phyloP scores from a whole-genome alignment of 805 yeast species.

The Metschnikowia continentalis region DNA sequence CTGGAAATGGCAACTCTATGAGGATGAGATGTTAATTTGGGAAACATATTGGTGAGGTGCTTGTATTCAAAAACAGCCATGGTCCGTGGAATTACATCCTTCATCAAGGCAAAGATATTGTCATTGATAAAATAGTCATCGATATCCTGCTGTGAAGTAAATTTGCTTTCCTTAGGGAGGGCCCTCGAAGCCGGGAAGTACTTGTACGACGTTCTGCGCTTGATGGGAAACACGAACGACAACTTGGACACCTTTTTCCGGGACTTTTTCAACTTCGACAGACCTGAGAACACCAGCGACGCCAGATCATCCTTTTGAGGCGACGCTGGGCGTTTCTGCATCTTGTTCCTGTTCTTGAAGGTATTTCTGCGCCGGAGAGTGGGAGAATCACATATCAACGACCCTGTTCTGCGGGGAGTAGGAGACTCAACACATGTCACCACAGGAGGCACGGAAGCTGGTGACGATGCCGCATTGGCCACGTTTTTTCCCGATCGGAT shows the following conservation, averaged over 20 bases:
- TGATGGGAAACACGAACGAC: constrained; percentile 32
- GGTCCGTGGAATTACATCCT: constrained; percentile 26
- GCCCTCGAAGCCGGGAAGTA: constrained; percentile 18
- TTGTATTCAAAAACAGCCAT: constrained; percentile 25
- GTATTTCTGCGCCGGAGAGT: constrained; percentile 28
- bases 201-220: constrained; percentile 29
- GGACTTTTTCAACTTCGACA: constrained; percentile 3
- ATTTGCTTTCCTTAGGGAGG: constrained; percentile 20
- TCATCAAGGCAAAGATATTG: constrained; percentile 21
- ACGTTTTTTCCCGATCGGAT: constrained; percentile 10
- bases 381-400: constrained; percentile 29
- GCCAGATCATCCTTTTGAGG: neutral
- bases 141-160: constrained; percentile 14
- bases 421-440: constrained; percentile 12
- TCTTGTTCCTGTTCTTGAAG: constrained; percentile 27
- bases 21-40: constrained; percentile 9
- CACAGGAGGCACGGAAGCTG: constrained; percentile 7
- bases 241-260: constrained; percentile 4
- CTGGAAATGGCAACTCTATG: constrained; percentile 9
- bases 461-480: neutral
- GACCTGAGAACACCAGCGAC: constrained; percentile 10
- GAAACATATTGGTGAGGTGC: constrained; percentile 13
- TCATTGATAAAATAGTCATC: constrained; percentile 16
- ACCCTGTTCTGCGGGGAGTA: constrained; percentile 21
- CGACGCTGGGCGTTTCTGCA: constrained; percentile 17